A percentile compares a stretch with the other conserved stretches of the same genome.
These are phyloP conservation scores for Pecoramyces ruminantium DNA, from an alignment of 192 early-diverging fungal genomes.

Conservation along the genomic window DNA sequence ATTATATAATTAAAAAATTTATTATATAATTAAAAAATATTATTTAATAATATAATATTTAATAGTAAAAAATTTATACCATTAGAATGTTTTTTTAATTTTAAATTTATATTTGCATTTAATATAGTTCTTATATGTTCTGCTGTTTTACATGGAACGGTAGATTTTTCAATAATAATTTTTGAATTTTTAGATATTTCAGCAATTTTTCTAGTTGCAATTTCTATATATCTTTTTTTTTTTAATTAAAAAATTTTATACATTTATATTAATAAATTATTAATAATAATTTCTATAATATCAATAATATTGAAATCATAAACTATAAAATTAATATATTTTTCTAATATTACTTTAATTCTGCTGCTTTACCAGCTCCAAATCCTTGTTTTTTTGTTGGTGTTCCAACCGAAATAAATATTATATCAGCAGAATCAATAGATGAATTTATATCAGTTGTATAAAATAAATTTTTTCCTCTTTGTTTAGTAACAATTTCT, in stretches of 20 bases:
- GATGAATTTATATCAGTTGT: constrained; percentile 60
- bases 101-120: constrained; percentile 42
- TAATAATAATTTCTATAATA: too few species aligned
- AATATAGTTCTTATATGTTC: constrained; percentile 67
- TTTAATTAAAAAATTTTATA: too few species aligned
- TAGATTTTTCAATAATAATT: constrained; percentile 88
- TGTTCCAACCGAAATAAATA: constrained; percentile 88
- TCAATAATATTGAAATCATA: too few species aligned
- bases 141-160: constrained; percentile 83
- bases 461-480: constrained; percentile 76
- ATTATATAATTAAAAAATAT: too few species aligned
- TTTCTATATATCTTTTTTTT: constrained; percentile 25
- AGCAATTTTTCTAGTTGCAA: constrained; percentile 69
- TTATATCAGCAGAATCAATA: constrained; percentile 65
- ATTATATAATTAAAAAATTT: too few species aligned
- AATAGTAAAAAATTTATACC: too few species aligned
- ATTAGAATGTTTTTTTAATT: too few species aligned
- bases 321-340: too few species aligned
- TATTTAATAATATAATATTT: too few species aligned
- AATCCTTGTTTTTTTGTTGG: constrained; percentile 64
- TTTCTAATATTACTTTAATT: constrained; percentile 33
- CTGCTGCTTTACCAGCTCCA: constrained; percentile 65
- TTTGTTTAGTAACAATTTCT: constrained; percentile 53
- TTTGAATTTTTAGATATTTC: constrained; percentile 57
- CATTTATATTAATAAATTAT: too few species aligned